Conservation (phyloP, 108 stramenopile genomes). For the Chaetoceros muelleri region DNA sequence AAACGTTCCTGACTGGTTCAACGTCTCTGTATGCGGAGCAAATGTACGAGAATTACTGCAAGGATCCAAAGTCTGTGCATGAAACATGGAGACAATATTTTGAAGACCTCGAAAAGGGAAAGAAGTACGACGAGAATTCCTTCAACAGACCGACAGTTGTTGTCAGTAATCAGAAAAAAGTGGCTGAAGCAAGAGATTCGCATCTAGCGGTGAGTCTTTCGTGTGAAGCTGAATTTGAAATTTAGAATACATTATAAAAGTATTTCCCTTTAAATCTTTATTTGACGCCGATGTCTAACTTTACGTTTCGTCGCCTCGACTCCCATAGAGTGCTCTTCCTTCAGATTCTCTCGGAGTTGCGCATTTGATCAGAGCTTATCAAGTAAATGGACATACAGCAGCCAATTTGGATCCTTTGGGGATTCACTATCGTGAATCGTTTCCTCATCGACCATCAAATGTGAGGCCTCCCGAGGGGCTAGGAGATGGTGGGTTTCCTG, state of each 20-base stretch:
- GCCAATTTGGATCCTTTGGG: slow-evolving; percentile 95
- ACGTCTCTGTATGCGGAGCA: slow-evolving; percentile 73
- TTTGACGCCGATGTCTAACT: neutral
- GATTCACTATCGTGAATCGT: slow-evolving; percentile 63
- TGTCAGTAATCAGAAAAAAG: too few relatives aligned
- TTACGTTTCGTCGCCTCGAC: slow-evolving; percentile 10
- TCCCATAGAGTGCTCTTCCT: slow-evolving; percentile 31
- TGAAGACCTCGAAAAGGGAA: slow-evolving; percentile 37
- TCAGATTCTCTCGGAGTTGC: slow-evolving; percentile 83
- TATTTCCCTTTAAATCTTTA: neutral
- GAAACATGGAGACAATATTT: slow-evolving; percentile 54
- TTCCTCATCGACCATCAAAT: slow-evolving; percentile 67
- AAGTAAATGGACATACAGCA: slow-evolving; percentile 92
- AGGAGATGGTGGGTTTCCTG: slow-evolving; percentile 38
- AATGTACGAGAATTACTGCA: slow-evolving; percentile 63
- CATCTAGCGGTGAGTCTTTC: neutral
- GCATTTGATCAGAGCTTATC: slow-evolving; percentile 96
- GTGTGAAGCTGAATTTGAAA: neutral
- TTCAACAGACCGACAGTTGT: slow-evolving; percentile 26
- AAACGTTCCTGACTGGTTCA: slow-evolving; percentile 68
- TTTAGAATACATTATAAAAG: neutral
- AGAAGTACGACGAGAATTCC: slow-evolving; percentile 26
- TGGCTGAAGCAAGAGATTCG: neutral
- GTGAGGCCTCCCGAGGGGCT: slow-evolving; percentile 14
- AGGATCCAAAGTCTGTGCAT: slow-evolving; percentile 61